These are phyloP conservation scores for Agrocybe praecox DNA, from an alignment of 768 basidiomycete species.

Conservation along the genomic window DNA sequence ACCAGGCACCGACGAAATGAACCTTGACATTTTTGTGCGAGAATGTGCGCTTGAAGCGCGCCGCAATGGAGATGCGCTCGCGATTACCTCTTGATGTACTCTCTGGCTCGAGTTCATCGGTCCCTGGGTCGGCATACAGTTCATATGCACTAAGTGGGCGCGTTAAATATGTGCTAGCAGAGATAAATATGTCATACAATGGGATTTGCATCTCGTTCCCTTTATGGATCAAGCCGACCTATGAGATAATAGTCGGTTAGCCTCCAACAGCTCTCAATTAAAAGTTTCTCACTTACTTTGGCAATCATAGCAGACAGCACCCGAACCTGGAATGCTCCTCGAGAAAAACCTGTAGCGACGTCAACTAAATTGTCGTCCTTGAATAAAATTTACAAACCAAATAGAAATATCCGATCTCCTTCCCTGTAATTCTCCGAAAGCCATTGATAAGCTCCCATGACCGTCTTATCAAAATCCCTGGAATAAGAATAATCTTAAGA, in stretches of 20 bases:
- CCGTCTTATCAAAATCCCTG: slow-evolving; percentile 3
- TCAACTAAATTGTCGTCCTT: neutral
- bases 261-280: too few relatives aligned
- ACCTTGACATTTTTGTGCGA: slow-evolving; percentile 30
- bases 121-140: slow-evolving; percentile 8
- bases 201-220: too few relatives aligned
- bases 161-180: neutral
- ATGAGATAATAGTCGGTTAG: too few relatives aligned
- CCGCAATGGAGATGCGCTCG: slow-evolving; percentile 3
- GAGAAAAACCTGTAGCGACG: neutral
- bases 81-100: neutral
- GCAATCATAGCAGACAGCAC: slow-evolving; percentile 9
- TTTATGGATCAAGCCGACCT: too few relatives aligned
- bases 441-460: slow-evolving; percentile 11
- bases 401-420: slow-evolving; percentile 12
- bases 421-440: slow-evolving; percentile 10
- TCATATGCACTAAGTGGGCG: slow-evolving; percentile 15
- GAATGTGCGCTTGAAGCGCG: too few relatives aligned
- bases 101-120: neutral
- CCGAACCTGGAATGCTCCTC: slow-evolving; percentile 11
- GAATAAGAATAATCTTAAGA: neutral
- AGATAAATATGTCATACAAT: too few relatives aligned
- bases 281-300: neutral
- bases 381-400: slow-evolving; percentile 7
- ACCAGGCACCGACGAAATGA: slow-evolving; percentile 14